A percentile compares a stretch with the other conserved stretches of the same genome.
Evolutionary conservation across 164 flowering plant species (phyloP).

Genomic region (Magnolia sinica): DNA sequence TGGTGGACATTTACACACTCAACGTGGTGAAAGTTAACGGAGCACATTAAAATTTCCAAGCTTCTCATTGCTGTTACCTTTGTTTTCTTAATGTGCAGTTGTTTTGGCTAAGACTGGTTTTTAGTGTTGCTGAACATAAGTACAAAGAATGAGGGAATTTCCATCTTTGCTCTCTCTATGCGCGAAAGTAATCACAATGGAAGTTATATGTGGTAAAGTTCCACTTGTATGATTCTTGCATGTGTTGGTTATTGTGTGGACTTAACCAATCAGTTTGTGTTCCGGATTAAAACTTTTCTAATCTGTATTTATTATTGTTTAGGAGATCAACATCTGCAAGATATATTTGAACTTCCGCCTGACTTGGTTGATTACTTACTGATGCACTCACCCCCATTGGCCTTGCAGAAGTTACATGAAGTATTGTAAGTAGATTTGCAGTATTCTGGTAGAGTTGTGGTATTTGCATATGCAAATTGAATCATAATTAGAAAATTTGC

Average conservation of each 20-base stretch:
- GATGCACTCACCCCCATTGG: conserved; percentile 42
- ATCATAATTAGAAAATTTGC: background rate
- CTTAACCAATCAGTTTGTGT: background rate
- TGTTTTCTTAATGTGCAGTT: background rate
- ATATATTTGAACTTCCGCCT: conserved; percentile 50
- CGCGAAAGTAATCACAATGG: conserved; percentile 20
- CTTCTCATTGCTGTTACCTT: background rate
- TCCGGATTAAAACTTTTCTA: background rate
- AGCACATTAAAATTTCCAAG: background rate
- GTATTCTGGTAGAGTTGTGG: background rate
- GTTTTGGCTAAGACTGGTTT: background rate
- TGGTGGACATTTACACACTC: no score
- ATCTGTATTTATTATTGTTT: conserved; percentile 8
- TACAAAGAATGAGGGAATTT: conserved; percentile 24
- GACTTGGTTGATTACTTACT: conserved; percentile 47
- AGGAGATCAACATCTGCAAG: conserved; percentile 40
- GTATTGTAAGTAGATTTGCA: conserved; percentile 31
- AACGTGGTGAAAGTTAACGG: no score
- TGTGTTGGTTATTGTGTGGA: background rate
- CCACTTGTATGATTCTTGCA: background rate
- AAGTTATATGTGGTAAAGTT: conserved; percentile 30
- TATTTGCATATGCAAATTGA: background rate
- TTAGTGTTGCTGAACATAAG: background rate
- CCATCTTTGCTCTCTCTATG: conserved; percentile 39
- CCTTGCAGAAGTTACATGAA: conserved; percentile 47